phyloP scores from a whole-genome alignment of 2,329 filamentous ascomycete species.

The Botrytis elliptica region DNA sequence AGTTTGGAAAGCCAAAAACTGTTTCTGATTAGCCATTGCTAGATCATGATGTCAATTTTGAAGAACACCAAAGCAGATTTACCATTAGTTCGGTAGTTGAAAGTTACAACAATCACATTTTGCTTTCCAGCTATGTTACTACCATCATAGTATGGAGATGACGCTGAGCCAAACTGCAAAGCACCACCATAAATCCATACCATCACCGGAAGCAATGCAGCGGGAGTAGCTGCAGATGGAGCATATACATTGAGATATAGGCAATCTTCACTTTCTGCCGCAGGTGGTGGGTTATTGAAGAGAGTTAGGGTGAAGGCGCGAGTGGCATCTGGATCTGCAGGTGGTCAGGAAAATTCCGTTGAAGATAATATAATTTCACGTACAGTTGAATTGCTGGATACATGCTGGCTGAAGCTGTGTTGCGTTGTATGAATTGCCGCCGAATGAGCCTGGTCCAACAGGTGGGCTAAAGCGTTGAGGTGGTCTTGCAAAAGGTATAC shows the following conservation, averaged over 20 bases:
- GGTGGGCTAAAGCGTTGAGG: conserved; percentile 71
- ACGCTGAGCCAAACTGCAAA: conserved; percentile 23
- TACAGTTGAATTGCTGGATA: conserved; percentile 18
- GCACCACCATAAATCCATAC: conserved; percentile 70
- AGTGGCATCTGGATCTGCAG: conserved; percentile 4
- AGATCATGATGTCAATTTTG: background rate
- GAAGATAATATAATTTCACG: too few relatives aligned
- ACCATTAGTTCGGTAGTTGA: conserved; percentile 25
- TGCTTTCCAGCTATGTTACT: conserved; percentile 24
- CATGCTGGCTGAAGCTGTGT: conserved; percentile 10
- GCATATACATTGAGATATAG: conserved; percentile 60
- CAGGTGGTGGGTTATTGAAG: conserved; percentile 15
- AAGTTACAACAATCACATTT: conserved; percentile 27
- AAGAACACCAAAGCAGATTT: background rate
- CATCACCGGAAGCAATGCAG: conserved; percentile 51
- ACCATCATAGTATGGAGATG: conserved; percentile 25
- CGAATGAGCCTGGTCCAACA: background rate
- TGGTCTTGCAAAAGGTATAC: conserved; percentile 72
- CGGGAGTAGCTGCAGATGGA: conserved; percentile 40
- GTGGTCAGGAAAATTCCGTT: background rate
- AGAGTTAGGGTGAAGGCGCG: background rate
- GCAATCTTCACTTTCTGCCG: conserved; percentile 55
- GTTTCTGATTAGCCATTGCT: background rate
- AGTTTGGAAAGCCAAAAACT: conserved; percentile 20
- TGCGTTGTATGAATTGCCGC: conserved; percentile 9